Percentiles rank a stretch among this genome's conserved stretches.
These are phyloP conservation scores for Coemansia sp. DNA, from an alignment of 192 early-diverging fungal genomes.

Conservation along the genomic window DNA sequence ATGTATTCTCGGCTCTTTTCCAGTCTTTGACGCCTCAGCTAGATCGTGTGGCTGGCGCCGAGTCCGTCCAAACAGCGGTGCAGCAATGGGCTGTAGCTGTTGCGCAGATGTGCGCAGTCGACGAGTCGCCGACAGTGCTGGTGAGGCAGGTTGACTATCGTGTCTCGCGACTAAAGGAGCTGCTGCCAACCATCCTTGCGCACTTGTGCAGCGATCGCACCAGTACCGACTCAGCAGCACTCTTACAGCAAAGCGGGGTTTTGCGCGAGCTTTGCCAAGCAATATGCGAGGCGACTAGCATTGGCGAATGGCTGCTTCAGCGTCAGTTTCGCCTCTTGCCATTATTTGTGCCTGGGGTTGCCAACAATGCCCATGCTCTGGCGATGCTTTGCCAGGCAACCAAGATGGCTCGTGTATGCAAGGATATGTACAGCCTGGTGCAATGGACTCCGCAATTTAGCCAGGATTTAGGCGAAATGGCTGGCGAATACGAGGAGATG, in stretches of 20 bases:
- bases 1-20: slow-evolving; percentile 23
- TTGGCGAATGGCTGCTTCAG: slow-evolving; percentile 45
- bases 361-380: slow-evolving; percentile 7
- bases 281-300: slow-evolving; percentile 19
- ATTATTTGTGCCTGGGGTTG: slow-evolving; percentile 19
- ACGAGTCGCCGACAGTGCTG: slow-evolving; percentile 15
- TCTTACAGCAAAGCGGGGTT: slow-evolving; percentile 16
- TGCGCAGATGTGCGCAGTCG: slow-evolving; percentile 6
- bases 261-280: slow-evolving; percentile 33
- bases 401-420: slow-evolving; percentile 23
- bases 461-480: slow-evolving; percentile 20
- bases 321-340: slow-evolving; percentile 24
- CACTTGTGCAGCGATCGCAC: slow-evolving; percentile 1
- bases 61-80: slow-evolving; percentile 16
- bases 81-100: slow-evolving; percentile 31
- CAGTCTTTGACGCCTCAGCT: not conserved
- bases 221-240: not conserved
- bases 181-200: slow-evolving; percentile 17
- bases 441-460: slow-evolving; percentile 22
- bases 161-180: slow-evolving; percentile 21
- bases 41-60: not conserved
- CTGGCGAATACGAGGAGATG: slow-evolving; percentile 32
- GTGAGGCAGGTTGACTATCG: slow-evolving; percentile 8
- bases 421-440: slow-evolving; percentile 36
- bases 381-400: slow-evolving; percentile 22